These are phyloP conservation scores for Eremochloa ophiuroides DNA, from an alignment of 176 grass and related monocot genomes.

Conservation along the genomic window DNA sequence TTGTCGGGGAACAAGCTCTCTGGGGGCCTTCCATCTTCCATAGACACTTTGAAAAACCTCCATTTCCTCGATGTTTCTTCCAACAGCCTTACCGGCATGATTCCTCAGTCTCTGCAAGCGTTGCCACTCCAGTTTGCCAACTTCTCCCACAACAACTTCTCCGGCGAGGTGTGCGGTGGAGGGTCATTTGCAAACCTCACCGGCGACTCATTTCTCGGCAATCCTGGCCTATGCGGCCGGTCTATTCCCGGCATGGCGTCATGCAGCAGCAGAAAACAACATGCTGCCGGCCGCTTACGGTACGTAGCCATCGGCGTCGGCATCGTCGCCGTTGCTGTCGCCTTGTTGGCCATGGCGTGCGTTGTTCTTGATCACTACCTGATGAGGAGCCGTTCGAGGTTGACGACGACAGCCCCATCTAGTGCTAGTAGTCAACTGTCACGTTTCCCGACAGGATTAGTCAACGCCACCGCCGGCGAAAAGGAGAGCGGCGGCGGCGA, in stretches of 20 bases:
- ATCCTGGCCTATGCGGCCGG: slow-evolving; percentile 52
- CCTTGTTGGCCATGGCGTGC: background rate
- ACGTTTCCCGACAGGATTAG: background rate
- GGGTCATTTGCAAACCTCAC: slow-evolving; percentile 45
- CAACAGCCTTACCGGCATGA: slow-evolving; percentile 38
- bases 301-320: background rate
- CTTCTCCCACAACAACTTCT: slow-evolving; percentile 66
- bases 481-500: slow-evolving; percentile 21
- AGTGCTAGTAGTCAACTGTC: background rate
- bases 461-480: slow-evolving; percentile 5
- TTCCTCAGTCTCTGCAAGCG: slow-evolving; percentile 49
- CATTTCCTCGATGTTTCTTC: slow-evolving; percentile 55
- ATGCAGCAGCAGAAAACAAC: slow-evolving; percentile 7
- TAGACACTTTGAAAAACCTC: slow-evolving; percentile 45
- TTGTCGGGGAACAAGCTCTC: slow-evolving; percentile 57
- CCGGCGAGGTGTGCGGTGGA: slow-evolving; percentile 35
- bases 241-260: slow-evolving; percentile 32
- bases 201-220: slow-evolving; percentile 46
- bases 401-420: background rate
- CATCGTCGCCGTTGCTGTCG: background rate
- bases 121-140: slow-evolving; percentile 42
- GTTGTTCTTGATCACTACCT: background rate
- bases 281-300: background rate
- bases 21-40: slow-evolving; percentile 34
- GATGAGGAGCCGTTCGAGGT: background rate